phyloP scores from a whole-genome alignment of 176 grass and related monocot species.

The Thalia dealbata region DNA sequence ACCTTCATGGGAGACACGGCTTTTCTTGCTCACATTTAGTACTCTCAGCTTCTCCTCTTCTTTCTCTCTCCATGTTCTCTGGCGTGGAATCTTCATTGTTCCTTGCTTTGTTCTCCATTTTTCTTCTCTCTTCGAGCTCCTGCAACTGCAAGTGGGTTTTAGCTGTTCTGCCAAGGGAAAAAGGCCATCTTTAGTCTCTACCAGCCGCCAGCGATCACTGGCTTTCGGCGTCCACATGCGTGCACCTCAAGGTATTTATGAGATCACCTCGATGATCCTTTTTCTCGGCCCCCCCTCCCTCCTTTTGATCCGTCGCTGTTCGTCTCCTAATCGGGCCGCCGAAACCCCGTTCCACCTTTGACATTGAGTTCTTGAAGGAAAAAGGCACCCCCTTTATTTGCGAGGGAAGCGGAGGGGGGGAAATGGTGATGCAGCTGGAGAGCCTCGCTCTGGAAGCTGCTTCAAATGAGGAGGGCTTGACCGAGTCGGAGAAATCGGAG shows the following conservation, averaged over 20 bases:
- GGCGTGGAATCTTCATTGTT: neutral
- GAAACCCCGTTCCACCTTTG: neutral
- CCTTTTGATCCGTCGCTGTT: constrained; percentile 10
- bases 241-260: neutral
- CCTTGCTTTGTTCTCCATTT: neutral
- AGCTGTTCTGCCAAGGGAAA: neutral
- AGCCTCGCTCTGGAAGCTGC: constrained; percentile 30
- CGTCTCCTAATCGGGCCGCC: constrained; percentile 19
- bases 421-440: constrained; percentile 31
- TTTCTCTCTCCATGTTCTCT: constrained; percentile 2
- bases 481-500: neutral
- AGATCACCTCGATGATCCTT: neutral
- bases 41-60: neutral
- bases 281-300: too few relatives aligned
- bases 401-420: constrained; percentile 16
- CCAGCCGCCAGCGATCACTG: neutral
- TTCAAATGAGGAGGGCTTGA: neutral
- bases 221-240: neutral
- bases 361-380: constrained; percentile 11
- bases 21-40: neutral
- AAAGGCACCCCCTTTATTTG: neutral
- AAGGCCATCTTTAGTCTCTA: neutral
- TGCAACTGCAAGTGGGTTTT: neutral
- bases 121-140: neutral
- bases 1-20: neutral